Evolutionary conservation across 2,329 filamentous ascomycete genomes (phyloP).

Genomic region (Alternaria solani): DNA sequence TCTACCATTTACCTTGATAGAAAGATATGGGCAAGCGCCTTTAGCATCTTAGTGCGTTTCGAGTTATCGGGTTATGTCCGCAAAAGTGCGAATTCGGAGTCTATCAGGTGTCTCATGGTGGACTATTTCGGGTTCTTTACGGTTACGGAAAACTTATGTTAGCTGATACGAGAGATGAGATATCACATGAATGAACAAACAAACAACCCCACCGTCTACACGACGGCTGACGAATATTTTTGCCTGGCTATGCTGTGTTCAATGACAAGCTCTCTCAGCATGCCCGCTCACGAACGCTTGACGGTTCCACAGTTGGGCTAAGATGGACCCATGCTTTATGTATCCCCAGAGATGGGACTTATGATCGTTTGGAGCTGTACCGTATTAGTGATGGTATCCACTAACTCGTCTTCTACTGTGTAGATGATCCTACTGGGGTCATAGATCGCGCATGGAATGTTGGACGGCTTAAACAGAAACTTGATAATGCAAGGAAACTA

Average conservation of each 20-base stretch:
- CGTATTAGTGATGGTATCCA: too few relatives aligned
- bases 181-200: conserved; percentile 19
- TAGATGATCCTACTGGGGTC: too few relatives aligned
- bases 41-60: conserved; percentile 40
- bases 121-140: conserved; percentile 31
- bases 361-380: too few relatives aligned
- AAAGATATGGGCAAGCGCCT: conserved; percentile 38
- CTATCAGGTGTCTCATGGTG: conserved; percentile 41
- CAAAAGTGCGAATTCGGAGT: conserved; percentile 46
- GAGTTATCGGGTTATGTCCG: conserved; percentile 33
- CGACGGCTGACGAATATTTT: background rate
- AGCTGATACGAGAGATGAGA: conserved; percentile 31
- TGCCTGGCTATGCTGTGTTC: too few relatives aligned
- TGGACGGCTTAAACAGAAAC: background rate
- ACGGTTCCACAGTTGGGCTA: too few relatives aligned
- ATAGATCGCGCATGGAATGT: background rate
- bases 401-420: too few relatives aligned
- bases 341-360: too few relatives aligned
- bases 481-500: background rate
- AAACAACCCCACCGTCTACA: conserved; percentile 8
- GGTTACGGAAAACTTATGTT: conserved; percentile 33
- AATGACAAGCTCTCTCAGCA: background rate
- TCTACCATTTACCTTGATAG: conserved; percentile 43
- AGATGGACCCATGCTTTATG: too few relatives aligned
- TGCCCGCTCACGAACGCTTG: too few relatives aligned